Base-by-base conservation (phyloP, 495 filamentous ascomycete species). In the Xeromyces bisporus region DNA sequence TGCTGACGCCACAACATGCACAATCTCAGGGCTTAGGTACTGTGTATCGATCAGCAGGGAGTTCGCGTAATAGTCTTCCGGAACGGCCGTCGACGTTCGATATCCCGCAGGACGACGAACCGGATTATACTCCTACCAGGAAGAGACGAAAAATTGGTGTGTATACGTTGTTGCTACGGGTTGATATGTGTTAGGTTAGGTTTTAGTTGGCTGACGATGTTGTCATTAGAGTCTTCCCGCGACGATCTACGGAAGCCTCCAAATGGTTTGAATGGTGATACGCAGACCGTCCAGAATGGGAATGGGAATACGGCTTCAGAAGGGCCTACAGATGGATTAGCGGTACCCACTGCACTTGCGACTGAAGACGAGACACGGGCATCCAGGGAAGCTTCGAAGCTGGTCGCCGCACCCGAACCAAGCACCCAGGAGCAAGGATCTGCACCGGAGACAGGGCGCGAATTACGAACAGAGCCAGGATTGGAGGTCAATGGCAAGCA, bases 101-200 rank as follows among this genome's bases (percentile, higher is more conserved):
- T 21, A 42, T 40, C 12, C 36, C 38, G 2, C 28, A 39, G 6
- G 36, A 44, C 12, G 41, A 47, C 11, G 34, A 35, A 7, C 28
- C 33, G 7, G 41, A 44, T 6, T 23, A 39, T 7, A 41, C 33
- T 9, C 48, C 40, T 6, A 41, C 38, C 31, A 42, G 29, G 15
- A 55, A 55, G 37, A 38, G 48, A 31, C 43, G 46, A 23, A 51
- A 38, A 35, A 39, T 55, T 15, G 41, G 51, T 55, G 16, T n/a
- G 50, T 44, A 26, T 35, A 41, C 18, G 34, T 26, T 14, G 35
- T 23, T 50, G 49, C 29, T 46, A 38, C 20, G 44, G 47, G 29
- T 24, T 38, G 23, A 38, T 42, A 38, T 41, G 35, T 30, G 28
- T 41, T n/a, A n/a, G n/a, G n/a, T n/a, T n/a, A n/a, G n/a, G n/a